phyloP scores from a whole-genome alignment of 2,329 filamentous ascomycete genomes.

The Pseudogymnoascus sp. region DNA sequence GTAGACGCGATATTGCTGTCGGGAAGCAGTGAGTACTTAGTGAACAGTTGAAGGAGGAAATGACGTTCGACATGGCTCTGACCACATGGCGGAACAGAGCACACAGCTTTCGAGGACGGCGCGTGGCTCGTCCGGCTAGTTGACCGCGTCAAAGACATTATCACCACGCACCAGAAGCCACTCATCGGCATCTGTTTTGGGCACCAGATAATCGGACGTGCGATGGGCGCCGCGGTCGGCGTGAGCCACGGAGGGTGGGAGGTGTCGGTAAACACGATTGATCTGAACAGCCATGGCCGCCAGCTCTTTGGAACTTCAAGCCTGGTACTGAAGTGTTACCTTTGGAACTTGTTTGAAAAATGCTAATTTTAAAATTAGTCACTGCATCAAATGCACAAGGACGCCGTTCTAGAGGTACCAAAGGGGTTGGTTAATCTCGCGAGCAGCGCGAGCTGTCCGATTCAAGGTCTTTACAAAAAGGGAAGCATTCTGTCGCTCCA shows the following conservation, averaged over 20 bases:
- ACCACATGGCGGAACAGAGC: constrained; percentile 51
- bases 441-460: constrained; percentile 57
- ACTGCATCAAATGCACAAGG: constrained; percentile 71
- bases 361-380: background rate
- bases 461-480: constrained; percentile 74
- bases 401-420: constrained; percentile 63
- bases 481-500: constrained; percentile 68
- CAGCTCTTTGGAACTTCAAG: background rate
- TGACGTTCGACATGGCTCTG: background rate
- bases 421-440: constrained; percentile 56
- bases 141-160: constrained; percentile 54
- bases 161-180: constrained; percentile 56
- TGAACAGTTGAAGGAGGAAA: background rate
- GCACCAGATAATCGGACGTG: constrained; percentile 75
- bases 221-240: constrained; percentile 61
- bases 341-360: background rate
- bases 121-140: constrained; percentile 73
- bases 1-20: background rate
- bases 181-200: constrained; percentile 82
- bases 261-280: constrained; percentile 31
- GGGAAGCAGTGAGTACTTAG: background rate
- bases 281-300: background rate
- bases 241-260: constrained; percentile 71
- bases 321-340: background rate
- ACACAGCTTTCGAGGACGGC: constrained; percentile 66